Percentiles rank a stretch among this genome's conserved stretches.
Conservation (phyloP, 2,329 filamentous ascomycete species). For the Trichoderma gracile region DNA sequence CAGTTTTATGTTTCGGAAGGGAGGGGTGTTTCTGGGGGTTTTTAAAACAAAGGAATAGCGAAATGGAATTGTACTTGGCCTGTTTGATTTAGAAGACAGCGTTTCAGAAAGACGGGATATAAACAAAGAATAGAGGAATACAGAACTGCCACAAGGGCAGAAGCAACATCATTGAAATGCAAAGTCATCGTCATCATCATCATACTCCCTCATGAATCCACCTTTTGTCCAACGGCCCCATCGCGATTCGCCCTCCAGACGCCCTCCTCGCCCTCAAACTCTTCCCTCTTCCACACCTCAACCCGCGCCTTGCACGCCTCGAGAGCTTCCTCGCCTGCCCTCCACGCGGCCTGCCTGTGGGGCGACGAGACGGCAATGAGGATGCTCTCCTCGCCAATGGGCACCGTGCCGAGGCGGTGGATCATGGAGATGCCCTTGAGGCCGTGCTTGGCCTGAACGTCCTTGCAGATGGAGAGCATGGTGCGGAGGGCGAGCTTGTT, state of each 20-base stretch:
- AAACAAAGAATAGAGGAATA: conserved; percentile 5
- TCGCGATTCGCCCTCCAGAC: conserved; percentile 89
- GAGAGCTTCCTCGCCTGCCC: conserved; percentile 82
- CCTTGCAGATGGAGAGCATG: conserved; percentile 63
- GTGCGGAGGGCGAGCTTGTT: conserved; percentile 67
- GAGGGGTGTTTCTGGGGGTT: neutral
- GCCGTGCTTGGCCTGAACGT: conserved; percentile 59
- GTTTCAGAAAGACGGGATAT: neutral
- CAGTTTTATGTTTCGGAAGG: neutral
- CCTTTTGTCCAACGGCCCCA: conserved; percentile 58
- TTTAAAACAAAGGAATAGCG: neutral
- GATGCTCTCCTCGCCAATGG: conserved; percentile 91
- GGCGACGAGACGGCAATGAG: conserved; percentile 81
- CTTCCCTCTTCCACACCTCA: conserved; percentile 96
- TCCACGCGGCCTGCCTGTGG: conserved; percentile 84
- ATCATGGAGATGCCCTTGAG: conserved; percentile 76
- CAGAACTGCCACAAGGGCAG: neutral
- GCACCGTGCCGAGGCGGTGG: conserved; percentile 82
- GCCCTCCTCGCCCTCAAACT: conserved; percentile 75
- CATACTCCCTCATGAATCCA: conserved; percentile 34
- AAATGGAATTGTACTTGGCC: neutral
- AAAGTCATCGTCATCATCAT: neutral
- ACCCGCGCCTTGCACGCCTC: conserved; percentile 82
- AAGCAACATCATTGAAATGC: neutral
- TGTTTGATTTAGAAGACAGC: conserved; percentile 7